A percentile compares a stretch with the other conserved stretches of the same genome.
Evolutionary conservation across 2,329 filamentous ascomycete species (phyloP).

Genomic region (Fusarium hostae): DNA sequence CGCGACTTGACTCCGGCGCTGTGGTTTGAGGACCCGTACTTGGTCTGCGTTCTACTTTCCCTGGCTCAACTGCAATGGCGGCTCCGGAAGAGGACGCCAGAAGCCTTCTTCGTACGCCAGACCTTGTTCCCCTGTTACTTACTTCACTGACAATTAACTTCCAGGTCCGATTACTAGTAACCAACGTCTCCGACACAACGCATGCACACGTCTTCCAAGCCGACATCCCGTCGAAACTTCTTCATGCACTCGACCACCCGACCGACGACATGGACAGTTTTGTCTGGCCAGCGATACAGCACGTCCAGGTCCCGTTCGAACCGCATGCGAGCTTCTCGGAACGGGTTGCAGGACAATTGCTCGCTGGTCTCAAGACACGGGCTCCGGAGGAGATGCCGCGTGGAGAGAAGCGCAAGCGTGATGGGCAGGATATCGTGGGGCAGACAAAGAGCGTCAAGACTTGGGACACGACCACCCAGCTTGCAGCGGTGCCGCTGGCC

Average conservation of each 20-base stretch:
- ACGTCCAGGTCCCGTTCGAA: background rate
- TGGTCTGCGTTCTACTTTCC: rapidly evolving
- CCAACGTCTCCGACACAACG: rapidly evolving
- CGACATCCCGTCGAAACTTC: background rate
- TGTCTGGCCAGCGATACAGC: background rate
- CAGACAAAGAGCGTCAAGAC: background rate
- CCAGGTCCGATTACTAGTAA: background rate
- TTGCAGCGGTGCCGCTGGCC: background rate
- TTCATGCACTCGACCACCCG: background rate
- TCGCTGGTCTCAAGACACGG: background rate
- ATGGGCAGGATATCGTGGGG: background rate
- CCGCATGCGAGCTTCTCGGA: background rate
- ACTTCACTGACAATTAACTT: rapidly evolving
- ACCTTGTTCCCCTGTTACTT: rapidly evolving
- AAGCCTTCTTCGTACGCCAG: background rate
- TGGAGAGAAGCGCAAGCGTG: background rate
- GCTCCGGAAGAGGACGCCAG: rapidly evolving
- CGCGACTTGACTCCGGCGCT: rapidly evolving
- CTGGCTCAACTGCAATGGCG: background rate
- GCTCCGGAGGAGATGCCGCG: rapidly evolving
- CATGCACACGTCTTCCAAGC: background rate
- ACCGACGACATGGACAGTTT: background rate
- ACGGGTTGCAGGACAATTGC: background rate
- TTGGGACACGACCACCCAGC: background rate
- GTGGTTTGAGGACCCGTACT: background rate